phyloP scores from a whole-genome alignment of 2,329 filamentous ascomycete species.

The Trichothecium sympodiale region DNA sequence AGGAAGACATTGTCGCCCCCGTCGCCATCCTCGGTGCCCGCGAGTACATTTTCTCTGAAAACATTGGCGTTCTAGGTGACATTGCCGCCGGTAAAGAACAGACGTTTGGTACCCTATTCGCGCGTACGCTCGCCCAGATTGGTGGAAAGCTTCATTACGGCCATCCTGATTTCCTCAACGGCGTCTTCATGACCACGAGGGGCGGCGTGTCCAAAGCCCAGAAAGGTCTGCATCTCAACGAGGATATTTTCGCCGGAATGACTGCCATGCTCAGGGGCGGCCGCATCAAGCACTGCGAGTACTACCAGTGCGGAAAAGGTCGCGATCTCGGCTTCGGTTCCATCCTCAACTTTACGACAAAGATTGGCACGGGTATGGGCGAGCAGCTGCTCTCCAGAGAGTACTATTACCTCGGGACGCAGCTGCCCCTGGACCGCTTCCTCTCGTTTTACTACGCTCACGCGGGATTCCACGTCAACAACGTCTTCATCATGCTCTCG shows the following conservation, averaged over 20 bases:
- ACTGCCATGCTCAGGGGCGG: slow-evolving; percentile 89
- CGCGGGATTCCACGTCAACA: slow-evolving; percentile 98
- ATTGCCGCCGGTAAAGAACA: slow-evolving; percentile 99
- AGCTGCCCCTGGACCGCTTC: slow-evolving; percentile 93
- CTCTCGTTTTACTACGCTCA: slow-evolving; percentile 99
- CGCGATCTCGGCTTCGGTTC: slow-evolving; percentile 99
- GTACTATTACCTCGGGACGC: slow-evolving; percentile 98
- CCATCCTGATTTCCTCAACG: slow-evolving; percentile 98
- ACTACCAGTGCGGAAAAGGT: slow-evolving; percentile 99
- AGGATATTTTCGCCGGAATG: slow-evolving; percentile 99
- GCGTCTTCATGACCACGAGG: slow-evolving; percentile 97
- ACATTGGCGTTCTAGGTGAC: slow-evolving; percentile 97
- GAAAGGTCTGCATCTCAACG: slow-evolving; percentile 97
- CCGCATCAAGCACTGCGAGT: slow-evolving; percentile 99
- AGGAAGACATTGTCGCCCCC: slow-evolving; percentile 51
- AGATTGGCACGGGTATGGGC: slow-evolving; percentile 99
- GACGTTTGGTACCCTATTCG: slow-evolving; percentile 97
- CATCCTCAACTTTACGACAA: slow-evolving; percentile 99
- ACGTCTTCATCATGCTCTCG: slow-evolving; percentile 98
- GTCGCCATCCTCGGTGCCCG: slow-evolving; percentile 97
- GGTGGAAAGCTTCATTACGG: slow-evolving; percentile 98
- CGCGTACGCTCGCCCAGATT: slow-evolving; percentile 90
- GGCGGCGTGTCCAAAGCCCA: slow-evolving; percentile 98
- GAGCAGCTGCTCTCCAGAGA: slow-evolving; percentile 98
- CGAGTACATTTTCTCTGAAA: slow-evolving; percentile 99